Evolutionary conservation across 2,329 filamentous ascomycete genomes (phyloP).

Genomic region (Trichoderma sp.): DNA sequence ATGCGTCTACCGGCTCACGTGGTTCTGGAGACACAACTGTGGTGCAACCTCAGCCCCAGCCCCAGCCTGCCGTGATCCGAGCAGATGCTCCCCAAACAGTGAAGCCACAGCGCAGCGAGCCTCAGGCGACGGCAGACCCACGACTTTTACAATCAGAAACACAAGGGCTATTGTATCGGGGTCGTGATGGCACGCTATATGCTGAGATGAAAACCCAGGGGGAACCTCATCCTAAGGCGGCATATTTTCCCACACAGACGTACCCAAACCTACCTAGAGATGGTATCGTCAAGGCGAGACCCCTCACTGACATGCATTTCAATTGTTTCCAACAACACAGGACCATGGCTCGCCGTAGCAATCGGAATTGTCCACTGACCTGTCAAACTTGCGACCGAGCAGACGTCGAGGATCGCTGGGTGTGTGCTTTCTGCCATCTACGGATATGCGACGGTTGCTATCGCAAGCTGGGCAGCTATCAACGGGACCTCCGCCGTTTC

Average conservation of each 20-base stretch:
- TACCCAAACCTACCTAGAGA: conserved; percentile 34
- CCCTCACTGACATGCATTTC: conserved; percentile 48
- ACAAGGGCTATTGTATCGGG: conserved; percentile 39
- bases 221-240: conserved; percentile 39
- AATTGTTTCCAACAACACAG: conserved; percentile 51
- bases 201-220: conserved; percentile 42
- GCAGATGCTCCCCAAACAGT: conserved; percentile 25
- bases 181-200: conserved; percentile 44
- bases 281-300: conserved; percentile 44
- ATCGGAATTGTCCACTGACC: conserved; percentile 52
- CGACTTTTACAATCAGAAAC: conserved; percentile 37
- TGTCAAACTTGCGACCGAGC: conserved; percentile 55
- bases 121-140: conserved; percentile 32
- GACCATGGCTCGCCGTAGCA: conserved; percentile 50
- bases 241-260: conserved; percentile 41
- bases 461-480: conserved; percentile 42
- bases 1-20: conserved; percentile 25
- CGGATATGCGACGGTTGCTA: conserved; percentile 54
- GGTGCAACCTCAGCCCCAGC: conserved; percentile 36
- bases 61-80: conserved; percentile 28
- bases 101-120: conserved; percentile 23
- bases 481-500: conserved; percentile 46
- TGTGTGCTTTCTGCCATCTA: conserved; percentile 53
- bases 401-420: conserved; percentile 48
- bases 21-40: conserved; percentile 25